phyloP scores from a whole-genome alignment of 768 basidiomycete species.

The Rhodosporidiobolus odoratus region DNA sequence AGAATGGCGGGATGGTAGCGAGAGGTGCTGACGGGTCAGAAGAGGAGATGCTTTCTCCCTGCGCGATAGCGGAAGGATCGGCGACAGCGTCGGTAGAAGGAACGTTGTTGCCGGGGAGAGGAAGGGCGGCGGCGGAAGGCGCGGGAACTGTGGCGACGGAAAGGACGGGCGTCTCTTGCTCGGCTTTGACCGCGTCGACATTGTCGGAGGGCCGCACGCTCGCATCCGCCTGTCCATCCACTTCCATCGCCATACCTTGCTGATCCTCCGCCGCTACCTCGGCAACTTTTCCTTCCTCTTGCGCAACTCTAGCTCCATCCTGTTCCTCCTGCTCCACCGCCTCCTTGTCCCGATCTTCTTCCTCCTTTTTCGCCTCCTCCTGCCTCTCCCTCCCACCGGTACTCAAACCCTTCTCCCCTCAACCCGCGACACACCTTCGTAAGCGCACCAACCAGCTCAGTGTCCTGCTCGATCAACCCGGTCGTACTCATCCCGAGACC shows the following conservation, averaged over 20 bases:
- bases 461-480: conserved; percentile 41
- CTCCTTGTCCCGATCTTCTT: not conserved
- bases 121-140: not conserved
- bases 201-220: too few species aligned
- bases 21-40: too few species aligned
- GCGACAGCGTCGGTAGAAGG: not conserved
- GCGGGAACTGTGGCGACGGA: not conserved
- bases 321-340: too few species aligned
- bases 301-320: too few species aligned
- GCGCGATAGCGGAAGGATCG: not conserved
- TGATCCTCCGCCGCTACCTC: not conserved
- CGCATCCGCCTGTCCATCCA: not conserved
- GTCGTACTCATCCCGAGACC: conserved; percentile 34
- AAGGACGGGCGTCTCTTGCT: conserved; percentile 17
- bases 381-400: conserved; percentile 39
- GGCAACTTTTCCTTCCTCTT: too few species aligned
- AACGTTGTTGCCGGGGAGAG: not conserved
- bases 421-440: conserved; percentile 33
- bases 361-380: conserved; percentile 3
- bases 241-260: not conserved
- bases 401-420: conserved; percentile 39
- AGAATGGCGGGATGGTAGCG: too few species aligned
- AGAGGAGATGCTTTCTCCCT: not conserved
- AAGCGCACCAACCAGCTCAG: conserved; percentile 29
- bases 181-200: conserved; percentile 9